phyloP scores from a whole-genome alignment of 805 yeast genomes.

The Wickerhamiella allomyrinae region DNA sequence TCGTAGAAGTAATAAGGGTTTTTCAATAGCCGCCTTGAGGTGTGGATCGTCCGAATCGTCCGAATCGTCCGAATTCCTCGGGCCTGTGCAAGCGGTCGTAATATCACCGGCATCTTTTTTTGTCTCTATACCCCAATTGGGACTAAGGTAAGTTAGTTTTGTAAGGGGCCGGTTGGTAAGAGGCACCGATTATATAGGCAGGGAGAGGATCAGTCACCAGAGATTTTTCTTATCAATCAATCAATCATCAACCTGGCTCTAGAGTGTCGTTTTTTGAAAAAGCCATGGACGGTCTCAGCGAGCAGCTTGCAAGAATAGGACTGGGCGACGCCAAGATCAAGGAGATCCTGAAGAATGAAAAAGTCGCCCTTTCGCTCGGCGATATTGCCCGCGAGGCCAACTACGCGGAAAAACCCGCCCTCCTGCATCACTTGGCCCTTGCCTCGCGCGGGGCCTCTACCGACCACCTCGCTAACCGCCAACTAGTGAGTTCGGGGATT shows the following conservation, averaged over 20 bases:
- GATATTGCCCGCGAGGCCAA: conserved; percentile 38
- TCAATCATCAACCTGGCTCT: too few relatives aligned
- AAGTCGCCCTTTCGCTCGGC: conserved; percentile 58
- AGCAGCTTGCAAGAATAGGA: conserved; percentile 9
- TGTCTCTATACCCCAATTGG: too few relatives aligned
- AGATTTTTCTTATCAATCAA: too few relatives aligned
- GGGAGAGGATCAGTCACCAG: too few relatives aligned
- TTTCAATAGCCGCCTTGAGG: neutral
- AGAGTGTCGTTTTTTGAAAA: too few relatives aligned
- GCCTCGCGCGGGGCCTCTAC: conserved; percentile 42
- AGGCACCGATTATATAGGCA: too few relatives aligned
- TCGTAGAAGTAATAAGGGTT: conserved; percentile 5
- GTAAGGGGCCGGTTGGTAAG: too few relatives aligned
- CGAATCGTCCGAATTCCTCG: too few relatives aligned
- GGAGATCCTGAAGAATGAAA: conserved; percentile 74
- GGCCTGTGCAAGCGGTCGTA: too few relatives aligned
- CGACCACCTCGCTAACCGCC: conserved; percentile 30
- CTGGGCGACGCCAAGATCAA: conserved; percentile 35
- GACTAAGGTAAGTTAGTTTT: too few relatives aligned
- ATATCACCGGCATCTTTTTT: too few relatives aligned
- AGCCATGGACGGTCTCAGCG: neutral
- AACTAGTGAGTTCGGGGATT: conserved; percentile 45
- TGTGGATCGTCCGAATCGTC: too few relatives aligned
- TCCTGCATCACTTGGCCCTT: conserved; percentile 67
- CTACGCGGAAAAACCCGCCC: conserved; percentile 35